phyloP scores from a whole-genome alignment of 192 early-diverging fungal genomes.

The Coemansia sp. region DNA sequence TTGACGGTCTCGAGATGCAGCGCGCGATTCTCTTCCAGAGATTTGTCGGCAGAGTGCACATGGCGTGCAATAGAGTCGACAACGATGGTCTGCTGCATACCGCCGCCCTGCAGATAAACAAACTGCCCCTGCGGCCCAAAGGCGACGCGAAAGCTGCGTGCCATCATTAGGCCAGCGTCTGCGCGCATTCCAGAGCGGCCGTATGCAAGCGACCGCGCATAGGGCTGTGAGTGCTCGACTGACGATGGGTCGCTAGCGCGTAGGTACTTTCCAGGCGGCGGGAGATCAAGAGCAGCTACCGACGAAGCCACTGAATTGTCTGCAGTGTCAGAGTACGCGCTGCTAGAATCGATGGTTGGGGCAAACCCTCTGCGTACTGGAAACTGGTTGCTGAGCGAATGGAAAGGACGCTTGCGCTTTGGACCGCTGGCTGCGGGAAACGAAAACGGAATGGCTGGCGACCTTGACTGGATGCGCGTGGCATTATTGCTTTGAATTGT shows the following conservation, averaged over 20 bases:
- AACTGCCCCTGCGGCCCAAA: conserved; percentile 80
- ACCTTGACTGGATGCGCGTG: conserved; percentile 17
- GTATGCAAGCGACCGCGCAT: conserved; percentile 38
- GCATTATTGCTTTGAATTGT: background rate
- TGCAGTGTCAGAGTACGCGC: background rate
- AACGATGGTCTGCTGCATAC: conserved; percentile 18
- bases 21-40: conserved; percentile 9
- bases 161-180: conserved; percentile 80
- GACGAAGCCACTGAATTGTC: conserved; percentile 2
- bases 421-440: background rate
- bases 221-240: conserved; percentile 22
- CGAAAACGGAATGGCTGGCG: conserved; percentile 13
- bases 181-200: conserved; percentile 55
- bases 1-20: conserved; percentile 17
- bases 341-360: background rate
- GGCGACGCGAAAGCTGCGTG: conserved; percentile 78
- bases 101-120: conserved; percentile 42
- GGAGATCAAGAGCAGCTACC: conserved; percentile 28
- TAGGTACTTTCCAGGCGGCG: conserved; percentile 43
- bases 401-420: background rate
- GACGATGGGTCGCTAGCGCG: conserved; percentile 28
- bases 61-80: conserved; percentile 53
- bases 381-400: background rate
- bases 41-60: background rate
- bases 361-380: background rate